phyloP scores from a whole-genome alignment of 805 yeast species.

The Kodamaea lidongshanica region DNA sequence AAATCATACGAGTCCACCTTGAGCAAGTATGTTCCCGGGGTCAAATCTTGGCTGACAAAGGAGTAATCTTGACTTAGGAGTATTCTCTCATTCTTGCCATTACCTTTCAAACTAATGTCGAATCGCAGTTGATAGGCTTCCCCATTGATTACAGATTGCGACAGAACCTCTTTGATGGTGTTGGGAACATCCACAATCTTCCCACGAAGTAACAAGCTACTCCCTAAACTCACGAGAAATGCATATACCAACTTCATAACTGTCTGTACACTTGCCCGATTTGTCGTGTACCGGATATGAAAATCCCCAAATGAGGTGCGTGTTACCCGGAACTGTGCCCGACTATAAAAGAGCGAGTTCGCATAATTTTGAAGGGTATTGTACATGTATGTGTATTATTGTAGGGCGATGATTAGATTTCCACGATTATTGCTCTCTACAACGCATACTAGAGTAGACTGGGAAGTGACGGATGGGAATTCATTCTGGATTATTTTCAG shows the following conservation, averaged over 20 bases:
- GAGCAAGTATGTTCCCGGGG: constrained; percentile 30
- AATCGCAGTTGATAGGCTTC: constrained; percentile 29
- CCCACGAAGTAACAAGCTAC: constrained; percentile 17
- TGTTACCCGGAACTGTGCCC: constrained; percentile 21
- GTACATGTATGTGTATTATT: constrained; percentile 46
- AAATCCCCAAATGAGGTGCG: not conserved
- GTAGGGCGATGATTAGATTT: constrained; percentile 37
- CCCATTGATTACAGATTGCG: constrained; percentile 25
- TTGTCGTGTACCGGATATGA: not conserved
- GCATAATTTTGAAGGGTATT: constrained; percentile 24
- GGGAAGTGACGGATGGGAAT: no score
- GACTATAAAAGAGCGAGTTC: constrained; percentile 8
- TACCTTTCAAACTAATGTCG: constrained; percentile 15
- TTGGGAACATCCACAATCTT: constrained; percentile 24
- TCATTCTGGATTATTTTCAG: no score
- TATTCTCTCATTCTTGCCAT: constrained; percentile 10
- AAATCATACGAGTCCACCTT: constrained; percentile 33
- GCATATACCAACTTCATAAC: not conserved
- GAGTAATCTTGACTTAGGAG: constrained; percentile 20
- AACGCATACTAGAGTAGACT: constrained; percentile 44
- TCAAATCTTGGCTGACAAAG: constrained; percentile 20
- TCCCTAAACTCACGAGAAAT: not conserved
- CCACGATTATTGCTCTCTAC: constrained; percentile 44
- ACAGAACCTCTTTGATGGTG: constrained; percentile 8
- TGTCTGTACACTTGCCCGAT: not conserved